Evolutionary conservation across 2,329 filamentous ascomycete genomes (phyloP).

Genomic region (Seiridium cupressi): DNA sequence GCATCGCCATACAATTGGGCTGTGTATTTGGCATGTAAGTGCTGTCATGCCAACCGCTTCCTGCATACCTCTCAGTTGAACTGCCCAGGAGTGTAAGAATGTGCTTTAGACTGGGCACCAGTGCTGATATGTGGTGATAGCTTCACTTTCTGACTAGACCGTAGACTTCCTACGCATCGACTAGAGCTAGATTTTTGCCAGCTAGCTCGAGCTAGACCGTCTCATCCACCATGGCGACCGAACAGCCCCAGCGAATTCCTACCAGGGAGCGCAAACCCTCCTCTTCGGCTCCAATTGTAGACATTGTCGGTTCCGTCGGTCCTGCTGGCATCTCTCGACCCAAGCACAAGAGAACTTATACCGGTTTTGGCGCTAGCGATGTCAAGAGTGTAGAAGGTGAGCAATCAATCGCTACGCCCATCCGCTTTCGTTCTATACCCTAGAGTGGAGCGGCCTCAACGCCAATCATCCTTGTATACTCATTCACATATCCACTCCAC

Average conservation of each 20-base stretch:
- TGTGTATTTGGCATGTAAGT: neutral
- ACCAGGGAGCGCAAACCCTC: slow-evolving; percentile 78
- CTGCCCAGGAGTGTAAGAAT: neutral
- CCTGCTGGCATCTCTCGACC: slow-evolving; percentile 81
- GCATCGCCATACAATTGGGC: neutral
- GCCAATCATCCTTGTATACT: neutral
- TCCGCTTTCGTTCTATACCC: slow-evolving; percentile 2
- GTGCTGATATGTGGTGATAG: neutral
- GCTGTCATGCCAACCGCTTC: neutral
- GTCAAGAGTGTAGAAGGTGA: slow-evolving; percentile 91
- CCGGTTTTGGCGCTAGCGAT: slow-evolving; percentile 84
- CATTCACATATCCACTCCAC: no score
- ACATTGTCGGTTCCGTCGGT: slow-evolving; percentile 83
- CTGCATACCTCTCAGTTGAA: neutral
- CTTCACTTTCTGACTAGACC: neutral
- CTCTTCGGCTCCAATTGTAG: slow-evolving; percentile 70
- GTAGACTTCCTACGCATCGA: neutral
- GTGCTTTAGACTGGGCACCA: neutral
- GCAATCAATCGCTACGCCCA: slow-evolving; percentile 10
- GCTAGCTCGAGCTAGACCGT: neutral
- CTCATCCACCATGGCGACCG: slow-evolving; percentile 23
- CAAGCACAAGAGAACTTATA: slow-evolving; percentile 97
- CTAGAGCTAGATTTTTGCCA: neutral
- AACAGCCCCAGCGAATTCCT: slow-evolving; percentile 35
- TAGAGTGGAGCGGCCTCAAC: neutral